A percentile compares a stretch with the other conserved stretches of the same genome.
Evolutionary conservation across 352 stramenopile species (phyloP).

Genomic region (Poterioochromonas sp.): DNA sequence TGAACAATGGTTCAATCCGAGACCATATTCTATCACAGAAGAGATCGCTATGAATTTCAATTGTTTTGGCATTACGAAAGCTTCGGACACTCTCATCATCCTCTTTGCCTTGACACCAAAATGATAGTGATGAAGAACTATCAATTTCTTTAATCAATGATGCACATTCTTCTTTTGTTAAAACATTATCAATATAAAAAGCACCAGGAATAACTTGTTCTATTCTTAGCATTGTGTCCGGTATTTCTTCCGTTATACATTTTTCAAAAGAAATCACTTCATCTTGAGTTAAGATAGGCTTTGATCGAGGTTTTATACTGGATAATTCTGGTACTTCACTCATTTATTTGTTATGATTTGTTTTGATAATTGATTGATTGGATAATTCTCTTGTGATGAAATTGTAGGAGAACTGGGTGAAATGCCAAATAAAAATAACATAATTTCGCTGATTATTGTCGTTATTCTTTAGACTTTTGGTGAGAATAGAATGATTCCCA

Average conservation of each 20-base stretch:
- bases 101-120: not conserved
- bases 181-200: conserved; percentile 18
- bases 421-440: no score
- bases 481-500: no score
- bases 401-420: no score
- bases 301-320: not conserved
- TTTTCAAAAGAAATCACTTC: not conserved
- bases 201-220: not conserved
- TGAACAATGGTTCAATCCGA: not conserved
- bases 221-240: not conserved
- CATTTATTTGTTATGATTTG: no score
- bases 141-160: not conserved
- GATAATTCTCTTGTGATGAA: no score
- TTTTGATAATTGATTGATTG: no score
- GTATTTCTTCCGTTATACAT: not conserved
- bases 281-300: not conserved
- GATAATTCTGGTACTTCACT: not conserved
- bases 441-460: no score
- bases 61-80: conserved; percentile 42
- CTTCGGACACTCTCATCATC: not conserved
- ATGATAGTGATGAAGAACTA: not conserved
- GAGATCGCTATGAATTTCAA: conserved; percentile 37
- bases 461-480: no score
- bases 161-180: conserved; percentile 10
- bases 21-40: conserved; percentile 37